Base-by-base conservation (phyloP, 768 basidiomycete genomes). In the Xerocomus brunneocitrinus region DNA sequence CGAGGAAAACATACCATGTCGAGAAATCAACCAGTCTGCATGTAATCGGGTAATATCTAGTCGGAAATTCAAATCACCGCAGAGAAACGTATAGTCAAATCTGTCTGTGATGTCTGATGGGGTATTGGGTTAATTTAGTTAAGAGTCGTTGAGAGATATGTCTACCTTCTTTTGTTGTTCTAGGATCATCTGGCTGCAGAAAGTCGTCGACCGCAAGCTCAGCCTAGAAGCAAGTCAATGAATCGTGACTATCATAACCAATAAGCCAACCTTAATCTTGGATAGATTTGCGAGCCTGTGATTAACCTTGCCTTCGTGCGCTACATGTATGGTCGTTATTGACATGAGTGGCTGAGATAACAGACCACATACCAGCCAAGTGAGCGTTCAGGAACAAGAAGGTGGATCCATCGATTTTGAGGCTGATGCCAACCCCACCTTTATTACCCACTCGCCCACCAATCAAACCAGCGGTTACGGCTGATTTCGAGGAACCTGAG, bases 391-490 rank as follows among this genome's bases (percentile, higher is more conserved):
- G 71, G 67, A 98, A 95, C 12, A 98, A 75, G 42, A 97, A 77
- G 0, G 91, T 87, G 24, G 82, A 85, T n/a, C 85, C 87, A 44
- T 82, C 84, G 19, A 98, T 74, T 59, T 92, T 86, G 41, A 95
- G 69, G 55, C 87, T 89, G 57, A 97, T 86, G n/a, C 91, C 94
- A 25, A 95, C 90, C 14, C 88, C 91, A 1, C 95, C 83, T 66
- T 98, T 98, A 66, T 98, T 98, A 5, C 95, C 95, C 2, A 97
- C 77, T 44, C 95, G 74, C 0, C 95, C 95, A 3, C 91, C 91
- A 27, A 95, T 90, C 24, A 97, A 73, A 4, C 95, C 95, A 14
- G 95, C 82, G 1, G 93, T 87, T 1, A 98, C 95, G 19, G 84
- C 82, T 13, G 87, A 86, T 58, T 85, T 89, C 4, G 89, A 91